These are phyloP conservation scores for Phaeosphaeria sp. DNA, from an alignment of 2,329 filamentous ascomycete species.

Conservation along the genomic window DNA sequence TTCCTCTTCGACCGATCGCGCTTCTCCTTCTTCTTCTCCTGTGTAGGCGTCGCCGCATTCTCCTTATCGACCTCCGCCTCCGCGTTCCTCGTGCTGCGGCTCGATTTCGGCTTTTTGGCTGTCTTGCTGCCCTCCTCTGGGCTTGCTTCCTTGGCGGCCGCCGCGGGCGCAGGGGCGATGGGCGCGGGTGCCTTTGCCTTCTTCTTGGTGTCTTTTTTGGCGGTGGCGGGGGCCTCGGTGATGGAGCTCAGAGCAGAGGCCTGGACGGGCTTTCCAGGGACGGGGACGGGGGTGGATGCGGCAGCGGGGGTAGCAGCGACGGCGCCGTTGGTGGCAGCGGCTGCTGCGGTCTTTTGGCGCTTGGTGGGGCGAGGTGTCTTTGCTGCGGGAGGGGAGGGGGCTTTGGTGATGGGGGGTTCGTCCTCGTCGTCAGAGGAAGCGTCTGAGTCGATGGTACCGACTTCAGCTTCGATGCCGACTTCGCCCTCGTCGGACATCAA, in stretches of 20 bases:
- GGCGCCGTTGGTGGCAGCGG: constrained; percentile 32
- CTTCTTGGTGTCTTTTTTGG: constrained; percentile 45
- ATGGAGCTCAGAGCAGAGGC: constrained; percentile 16
- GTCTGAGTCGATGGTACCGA: constrained; percentile 50
- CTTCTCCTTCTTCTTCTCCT: constrained; percentile 36
- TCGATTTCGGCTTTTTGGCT: constrained; percentile 45
- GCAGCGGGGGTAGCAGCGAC: constrained; percentile 22
- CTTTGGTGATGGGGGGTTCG: constrained; percentile 41
- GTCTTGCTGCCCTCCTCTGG: constrained; percentile 40
- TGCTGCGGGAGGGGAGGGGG: constrained; percentile 41
- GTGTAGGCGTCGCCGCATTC: constrained; percentile 14
- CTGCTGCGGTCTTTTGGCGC: constrained; percentile 44
- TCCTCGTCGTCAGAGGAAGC: constrained; percentile 46
- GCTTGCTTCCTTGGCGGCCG: constrained; percentile 29
- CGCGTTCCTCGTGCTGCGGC: constrained; percentile 40
- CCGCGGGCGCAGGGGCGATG: constrained; percentile 34
- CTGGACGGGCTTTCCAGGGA: constrained; percentile 24
- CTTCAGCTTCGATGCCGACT: constrained; percentile 42
- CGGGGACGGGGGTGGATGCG: constrained; percentile 31
- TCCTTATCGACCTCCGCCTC: constrained; percentile 40
- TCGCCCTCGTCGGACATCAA: constrained; percentile 31
- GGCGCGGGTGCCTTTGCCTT: constrained; percentile 37
- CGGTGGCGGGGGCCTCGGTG: constrained; percentile 24
- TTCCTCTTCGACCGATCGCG: constrained; percentile 44
- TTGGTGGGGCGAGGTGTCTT: constrained; percentile 47